A percentile compares a stretch with the other conserved stretches of the same genome.
Conservation (phyloP, 768 basidiomycete species). For the Polyporus arcularius region DNA sequence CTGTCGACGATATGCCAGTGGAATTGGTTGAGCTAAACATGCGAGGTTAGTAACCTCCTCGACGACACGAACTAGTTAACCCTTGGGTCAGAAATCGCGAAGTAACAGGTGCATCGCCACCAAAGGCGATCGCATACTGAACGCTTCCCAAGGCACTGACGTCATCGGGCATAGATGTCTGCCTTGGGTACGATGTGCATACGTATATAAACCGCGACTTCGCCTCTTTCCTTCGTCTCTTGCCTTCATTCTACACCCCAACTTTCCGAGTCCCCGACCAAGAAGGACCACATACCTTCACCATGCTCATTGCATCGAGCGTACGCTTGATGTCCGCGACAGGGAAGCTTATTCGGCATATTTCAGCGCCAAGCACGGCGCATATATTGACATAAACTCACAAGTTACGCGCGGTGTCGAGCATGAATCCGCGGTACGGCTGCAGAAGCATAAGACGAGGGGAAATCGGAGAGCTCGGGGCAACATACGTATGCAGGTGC, state of each 20-base stretch:
- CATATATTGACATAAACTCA: conserved; percentile 33
- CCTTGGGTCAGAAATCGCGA: neutral
- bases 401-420: conserved; percentile 82
- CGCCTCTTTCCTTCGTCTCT: no score
- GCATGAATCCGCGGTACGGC: conserved; percentile 78
- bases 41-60: neutral
- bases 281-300: conserved; percentile 19
- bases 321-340: conserved; percentile 66
- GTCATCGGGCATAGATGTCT: no score
- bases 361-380: neutral
- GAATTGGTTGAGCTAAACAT: conserved; percentile 44
- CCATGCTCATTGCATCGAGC: conserved; percentile 67
- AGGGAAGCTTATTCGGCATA: conserved; percentile 48
- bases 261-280: no score
- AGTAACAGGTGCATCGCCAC: no score
- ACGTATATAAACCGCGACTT: no score
- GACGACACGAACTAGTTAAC: neutral
- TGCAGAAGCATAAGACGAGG: conserved; percentile 25
- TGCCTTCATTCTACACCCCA: no score
- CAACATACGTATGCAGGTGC: conserved; percentile 62
- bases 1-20: conserved; percentile 53
- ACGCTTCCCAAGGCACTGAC: no score
- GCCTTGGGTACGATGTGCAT: no score
- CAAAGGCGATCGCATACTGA: no score
- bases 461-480: neutral